Percentiles rank a stretch among this genome's conserved stretches.
phyloP scores from a whole-genome alignment of 371 early-diverging fungal genomes.

The Dichotomocladium elegans region DNA sequence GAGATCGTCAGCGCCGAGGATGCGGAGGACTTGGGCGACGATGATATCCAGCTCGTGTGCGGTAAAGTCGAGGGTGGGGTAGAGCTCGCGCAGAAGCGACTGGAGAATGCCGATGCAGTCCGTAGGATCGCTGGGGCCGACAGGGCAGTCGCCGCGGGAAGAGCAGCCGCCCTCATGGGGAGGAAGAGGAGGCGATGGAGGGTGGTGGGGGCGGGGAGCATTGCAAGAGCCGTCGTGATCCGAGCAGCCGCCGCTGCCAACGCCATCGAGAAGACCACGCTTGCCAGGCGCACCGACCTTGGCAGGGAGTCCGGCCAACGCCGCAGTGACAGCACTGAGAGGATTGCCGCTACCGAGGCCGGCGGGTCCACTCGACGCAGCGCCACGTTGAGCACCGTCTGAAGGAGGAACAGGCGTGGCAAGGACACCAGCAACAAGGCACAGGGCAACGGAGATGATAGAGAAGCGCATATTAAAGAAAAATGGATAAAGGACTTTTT shows the following conservation, averaged over 20 bases:
- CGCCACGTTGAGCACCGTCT: not conserved
- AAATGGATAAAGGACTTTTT: not conserved
- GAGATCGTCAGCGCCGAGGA: not conserved
- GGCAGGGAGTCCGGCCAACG: not conserved
- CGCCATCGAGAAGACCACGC: not conserved
- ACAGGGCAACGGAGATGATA: not conserved
- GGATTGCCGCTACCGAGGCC: not conserved
- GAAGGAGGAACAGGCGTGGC: not conserved
- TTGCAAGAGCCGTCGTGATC: not conserved
- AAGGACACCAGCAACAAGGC: not conserved
- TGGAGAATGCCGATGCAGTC: not conserved
- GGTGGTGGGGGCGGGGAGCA: no score
- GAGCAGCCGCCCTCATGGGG: no score
- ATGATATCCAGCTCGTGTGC: not conserved
- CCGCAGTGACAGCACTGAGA: not conserved
- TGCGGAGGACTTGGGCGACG: not conserved
- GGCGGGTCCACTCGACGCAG: not conserved
- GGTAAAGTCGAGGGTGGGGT: not conserved
- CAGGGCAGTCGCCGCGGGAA: not conserved
- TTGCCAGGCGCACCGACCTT: not conserved
- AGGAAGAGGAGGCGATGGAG: no score
- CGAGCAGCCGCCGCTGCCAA: not conserved
- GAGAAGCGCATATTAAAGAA: not conserved
- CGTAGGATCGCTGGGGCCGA: not conserved
- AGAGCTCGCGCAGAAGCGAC: not conserved